These are phyloP conservation scores for Takashimella tepidaria DNA, from an alignment of 1,284 basidiomycete species.

Conservation along the genomic window DNA sequence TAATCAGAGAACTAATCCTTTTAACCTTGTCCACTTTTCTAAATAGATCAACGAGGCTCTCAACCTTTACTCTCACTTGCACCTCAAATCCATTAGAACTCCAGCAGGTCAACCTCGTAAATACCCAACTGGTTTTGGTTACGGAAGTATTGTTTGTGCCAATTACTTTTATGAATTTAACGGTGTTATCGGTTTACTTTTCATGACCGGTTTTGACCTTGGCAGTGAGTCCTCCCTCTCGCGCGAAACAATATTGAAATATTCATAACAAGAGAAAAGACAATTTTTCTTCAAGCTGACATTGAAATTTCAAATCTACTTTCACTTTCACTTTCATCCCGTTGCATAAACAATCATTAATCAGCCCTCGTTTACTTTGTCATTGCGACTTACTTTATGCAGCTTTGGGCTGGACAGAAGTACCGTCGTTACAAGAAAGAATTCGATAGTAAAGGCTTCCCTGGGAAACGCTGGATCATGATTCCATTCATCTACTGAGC, in stretches of 20 bases:
- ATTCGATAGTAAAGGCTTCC: slow-evolving; percentile 65
- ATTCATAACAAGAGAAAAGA: no score
- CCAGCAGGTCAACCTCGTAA: slow-evolving; percentile 71
- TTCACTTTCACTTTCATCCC: no score
- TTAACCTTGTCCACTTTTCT: not conserved
- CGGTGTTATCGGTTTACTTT: slow-evolving; percentile 67
- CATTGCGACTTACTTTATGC: slow-evolving; percentile 70
- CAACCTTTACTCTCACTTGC: slow-evolving; percentile 79
- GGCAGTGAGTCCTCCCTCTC: slow-evolving; percentile 56
- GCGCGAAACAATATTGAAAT: not conserved
- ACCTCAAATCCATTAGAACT: slow-evolving; percentile 74
- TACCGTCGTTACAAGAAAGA: slow-evolving; percentile 87
- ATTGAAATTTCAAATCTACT: no score
- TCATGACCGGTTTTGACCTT: slow-evolving; percentile 68
- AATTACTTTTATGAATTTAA: slow-evolving; percentile 94
- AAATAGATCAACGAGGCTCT: slow-evolving; percentile 75
- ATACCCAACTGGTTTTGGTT: slow-evolving; percentile 75
- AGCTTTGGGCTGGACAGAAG: slow-evolving; percentile 86
- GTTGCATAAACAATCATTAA: not conserved
- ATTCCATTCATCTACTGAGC: slow-evolving; percentile 33
- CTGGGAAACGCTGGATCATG: slow-evolving; percentile 42
- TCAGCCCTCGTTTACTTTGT: slow-evolving; percentile 67
- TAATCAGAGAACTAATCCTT: no score
- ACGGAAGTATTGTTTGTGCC: slow-evolving; percentile 77
- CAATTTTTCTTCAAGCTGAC: no score